Evolutionary conservation across 495 filamentous ascomycete genomes (phyloP).

Genomic region (Xylaria sp.): DNA sequence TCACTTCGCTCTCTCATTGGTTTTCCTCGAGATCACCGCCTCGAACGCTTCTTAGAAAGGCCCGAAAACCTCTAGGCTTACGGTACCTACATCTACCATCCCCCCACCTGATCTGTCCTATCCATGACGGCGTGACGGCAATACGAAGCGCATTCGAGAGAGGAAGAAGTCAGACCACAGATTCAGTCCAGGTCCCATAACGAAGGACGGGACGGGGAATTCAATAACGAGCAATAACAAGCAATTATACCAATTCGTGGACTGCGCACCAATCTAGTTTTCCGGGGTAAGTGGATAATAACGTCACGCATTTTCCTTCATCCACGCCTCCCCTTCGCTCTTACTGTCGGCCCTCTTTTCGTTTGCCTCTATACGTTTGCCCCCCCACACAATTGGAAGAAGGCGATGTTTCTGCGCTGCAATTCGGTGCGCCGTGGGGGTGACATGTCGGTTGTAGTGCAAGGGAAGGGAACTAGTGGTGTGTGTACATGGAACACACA

Average conservation of each 20-base stretch:
- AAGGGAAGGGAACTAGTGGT: slow-evolving; percentile 4
- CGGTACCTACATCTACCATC: slow-evolving; percentile 17
- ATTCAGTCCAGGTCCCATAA: slow-evolving; percentile 12
- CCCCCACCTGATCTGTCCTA: not conserved
- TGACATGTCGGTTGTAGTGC: slow-evolving; percentile 7
- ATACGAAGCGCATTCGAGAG: not conserved
- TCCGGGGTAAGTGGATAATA: slow-evolving; percentile 20
- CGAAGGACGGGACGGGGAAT: not conserved
- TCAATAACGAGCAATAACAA: not conserved
- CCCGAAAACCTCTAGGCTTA: slow-evolving; percentile 22
- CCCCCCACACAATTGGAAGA: slow-evolving; percentile 10
- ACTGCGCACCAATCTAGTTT: not conserved
- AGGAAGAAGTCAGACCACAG: slow-evolving; percentile 1
- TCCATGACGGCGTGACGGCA: slow-evolving; percentile 16
- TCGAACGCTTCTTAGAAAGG: slow-evolving; percentile 14
- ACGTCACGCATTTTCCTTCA: not conserved
- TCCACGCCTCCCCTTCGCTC: not conserved
- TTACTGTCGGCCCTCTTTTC: not conserved
- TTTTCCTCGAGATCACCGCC: slow-evolving; percentile 13
- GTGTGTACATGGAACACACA: slow-evolving; percentile 6
- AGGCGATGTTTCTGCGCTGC: slow-evolving; percentile 11
- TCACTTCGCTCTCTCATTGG: slow-evolving; percentile 21
- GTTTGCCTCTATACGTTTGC: slow-evolving; percentile 3
- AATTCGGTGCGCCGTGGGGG: slow-evolving; percentile 5
- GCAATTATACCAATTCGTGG: not conserved